These are phyloP conservation scores for Fonsecaea erecta DNA, from an alignment of 2,329 filamentous ascomycete species.

Conservation along the genomic window DNA sequence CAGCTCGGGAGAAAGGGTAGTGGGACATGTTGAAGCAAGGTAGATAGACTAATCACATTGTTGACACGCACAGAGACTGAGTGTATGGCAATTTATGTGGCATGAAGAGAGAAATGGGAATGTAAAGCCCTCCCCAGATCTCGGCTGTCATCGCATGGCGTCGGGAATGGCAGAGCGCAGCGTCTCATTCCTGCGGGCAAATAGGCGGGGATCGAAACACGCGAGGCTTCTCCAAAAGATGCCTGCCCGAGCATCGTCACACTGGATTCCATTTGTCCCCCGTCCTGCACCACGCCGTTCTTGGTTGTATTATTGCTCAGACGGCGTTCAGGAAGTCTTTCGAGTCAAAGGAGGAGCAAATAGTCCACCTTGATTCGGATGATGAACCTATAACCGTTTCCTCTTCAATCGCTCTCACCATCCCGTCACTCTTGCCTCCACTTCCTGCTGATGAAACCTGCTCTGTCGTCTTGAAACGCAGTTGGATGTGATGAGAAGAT, in stretches of 20 bases:
- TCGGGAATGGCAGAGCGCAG: constrained; percentile 8
- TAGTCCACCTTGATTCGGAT: neutral
- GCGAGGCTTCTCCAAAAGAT: neutral
- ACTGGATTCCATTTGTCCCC: constrained; percentile 7
- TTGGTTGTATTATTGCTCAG: constrained; percentile 1
- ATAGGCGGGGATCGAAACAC: constrained; percentile 6
- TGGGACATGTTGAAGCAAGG: constrained; percentile 19
- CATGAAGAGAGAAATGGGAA: neutral
- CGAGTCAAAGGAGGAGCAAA: neutral
- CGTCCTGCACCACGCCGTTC: neutral
- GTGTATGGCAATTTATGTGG: neutral
- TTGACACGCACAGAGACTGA: neutral
- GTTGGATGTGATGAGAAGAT: neutral
- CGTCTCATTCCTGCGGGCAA: neutral
- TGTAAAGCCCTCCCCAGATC: neutral
- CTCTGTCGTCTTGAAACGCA: neutral
- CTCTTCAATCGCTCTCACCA: neutral
- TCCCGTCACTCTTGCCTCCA: neutral
- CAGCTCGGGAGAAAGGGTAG: constrained; percentile 22
- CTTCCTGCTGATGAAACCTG: neutral
- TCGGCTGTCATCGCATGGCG: constrained; percentile 27
- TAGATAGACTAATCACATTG: constrained; percentile 1
- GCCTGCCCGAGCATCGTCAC: constrained; percentile 5
- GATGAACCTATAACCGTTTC: neutral
- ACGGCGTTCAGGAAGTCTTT: neutral